Evolutionary conservation across 2,329 filamentous ascomycete species (phyloP), one percentile per base, ranked within the genome.

Genomic region (Neofusicoccum ribis): DNA sequence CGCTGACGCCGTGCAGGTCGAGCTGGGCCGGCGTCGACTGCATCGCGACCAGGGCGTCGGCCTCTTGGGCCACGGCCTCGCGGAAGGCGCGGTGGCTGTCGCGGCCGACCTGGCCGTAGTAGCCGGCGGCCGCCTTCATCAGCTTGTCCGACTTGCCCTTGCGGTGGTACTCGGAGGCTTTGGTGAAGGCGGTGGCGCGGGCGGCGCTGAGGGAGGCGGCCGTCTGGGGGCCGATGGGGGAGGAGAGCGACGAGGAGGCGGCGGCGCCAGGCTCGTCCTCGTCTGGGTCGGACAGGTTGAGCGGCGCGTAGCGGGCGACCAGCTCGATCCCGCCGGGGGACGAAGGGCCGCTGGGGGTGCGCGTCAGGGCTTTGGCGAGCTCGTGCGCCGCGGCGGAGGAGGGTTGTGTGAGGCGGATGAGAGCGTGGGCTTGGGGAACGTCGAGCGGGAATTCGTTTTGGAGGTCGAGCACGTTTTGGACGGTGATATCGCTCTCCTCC

Each of bases 1-100:
- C 93, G 50, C 84, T 88, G 5, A 97, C 87, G 5, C 92, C 92
- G 75, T 98, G 94, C 31, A 98, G 81, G 76, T 98, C 94, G 7
- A 96, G 81, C 20, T 83, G 80, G 1, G 78, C 81, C 1, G 75
- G 66, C 0, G 83, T 84, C 59, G 91, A 93, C 72, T 93, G 89
- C 9, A 79, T 74, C 11, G 88, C 83, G 1, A 94, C 93, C 3
- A 89, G 82, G 0, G 85, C 78, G 71, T 95, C 90, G 1, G 92
- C 91, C 1, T 88, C 88, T 0, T 82, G 82, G n/a, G 88, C 87
- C 17, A 82, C 82, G n/a, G 87, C 84, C 17, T 80, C 80, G 67
- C 85, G 84, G 2, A 88, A 85, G 49, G 81, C 81, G 12, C 82
- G 83, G 4, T 85, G 81, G 65, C 88, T 84, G 52, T 91, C 88